Evolutionary conservation across 305 asterid genomes (phyloP).

Genomic region (Rubia tinctorum): DNA sequence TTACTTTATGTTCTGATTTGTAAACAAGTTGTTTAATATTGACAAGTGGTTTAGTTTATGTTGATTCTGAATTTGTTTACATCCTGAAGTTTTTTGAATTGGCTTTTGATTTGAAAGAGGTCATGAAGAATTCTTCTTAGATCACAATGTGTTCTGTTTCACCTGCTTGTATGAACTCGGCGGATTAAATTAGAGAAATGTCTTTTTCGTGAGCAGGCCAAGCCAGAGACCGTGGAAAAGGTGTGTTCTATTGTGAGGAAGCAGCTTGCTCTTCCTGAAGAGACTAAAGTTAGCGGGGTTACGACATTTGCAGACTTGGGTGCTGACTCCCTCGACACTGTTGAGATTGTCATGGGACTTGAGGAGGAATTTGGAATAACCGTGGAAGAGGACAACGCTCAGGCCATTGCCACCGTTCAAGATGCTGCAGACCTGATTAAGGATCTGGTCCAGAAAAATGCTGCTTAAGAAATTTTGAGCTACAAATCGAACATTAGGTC

Average conservation of each 20-base stretch:
- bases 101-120: not conserved
- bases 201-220: constrained; percentile 55
- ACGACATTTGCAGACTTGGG: constrained; percentile 76
- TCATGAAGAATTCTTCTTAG: not conserved
- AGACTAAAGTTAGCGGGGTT: constrained; percentile 59
- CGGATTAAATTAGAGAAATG: not conserved
- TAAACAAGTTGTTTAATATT: not conserved
- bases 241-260: constrained; percentile 83
- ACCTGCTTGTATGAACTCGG: not conserved
- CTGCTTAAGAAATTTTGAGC: constrained; percentile 24
- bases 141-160: not conserved
- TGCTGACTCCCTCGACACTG: constrained; percentile 99
- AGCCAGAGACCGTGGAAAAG: constrained; percentile 76
- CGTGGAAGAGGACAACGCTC: constrained; percentile 97
- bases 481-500: constrained; percentile 12
- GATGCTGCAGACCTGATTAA: constrained; percentile 95
- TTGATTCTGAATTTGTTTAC: not conserved
- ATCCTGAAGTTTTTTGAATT: not conserved
- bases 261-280: constrained; percentile 82
- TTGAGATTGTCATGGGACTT: constrained; percentile 99
- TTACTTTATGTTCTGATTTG: not conserved
- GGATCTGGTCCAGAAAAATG: constrained; percentile 50
- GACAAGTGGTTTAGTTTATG: not conserved
- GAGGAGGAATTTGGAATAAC: constrained; percentile 91
- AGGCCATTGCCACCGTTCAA: constrained; percentile 75